Evolutionary conservation across 148 eudicot genomes (phyloP).

Genomic region (Cornus florida): DNA sequence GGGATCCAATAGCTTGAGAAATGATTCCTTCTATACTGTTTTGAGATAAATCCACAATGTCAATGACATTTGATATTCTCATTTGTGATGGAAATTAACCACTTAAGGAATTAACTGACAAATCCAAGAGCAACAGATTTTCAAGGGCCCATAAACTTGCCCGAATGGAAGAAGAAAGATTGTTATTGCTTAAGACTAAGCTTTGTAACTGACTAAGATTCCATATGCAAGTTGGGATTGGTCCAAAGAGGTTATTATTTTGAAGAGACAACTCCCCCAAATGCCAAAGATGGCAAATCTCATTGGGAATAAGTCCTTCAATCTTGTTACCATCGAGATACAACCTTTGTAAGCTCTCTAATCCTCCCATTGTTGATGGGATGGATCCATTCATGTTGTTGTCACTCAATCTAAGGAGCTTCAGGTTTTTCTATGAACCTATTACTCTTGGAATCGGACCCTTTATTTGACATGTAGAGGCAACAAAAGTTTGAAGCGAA

Average conservation of each 20-base stretch:
- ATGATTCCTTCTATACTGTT: no score
- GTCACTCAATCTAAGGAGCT: not conserved
- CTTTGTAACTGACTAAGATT: not conserved
- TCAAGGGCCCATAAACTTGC: no score
- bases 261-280: conserved; percentile 1
- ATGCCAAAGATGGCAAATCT: conserved; percentile 5
- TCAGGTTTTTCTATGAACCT: not conserved
- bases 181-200: no score
- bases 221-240: conserved; percentile 19
- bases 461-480: not conserved
- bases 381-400: conserved; percentile 10
- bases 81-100: no score
- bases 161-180: no score
- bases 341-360: conserved; percentile 13
- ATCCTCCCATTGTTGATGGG: conserved; percentile 11
- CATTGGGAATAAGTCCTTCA: conserved; percentile 7
- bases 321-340: conserved; percentile 5
- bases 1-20: no score
- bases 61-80: no score
- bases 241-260: conserved; percentile 11
- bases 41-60: no score
- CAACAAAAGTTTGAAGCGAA: not conserved
- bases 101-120: no score
- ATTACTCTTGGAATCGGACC: not conserved
- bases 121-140: no score